Evolutionary conservation across 768 basidiomycete species (phyloP).

Genomic region (Calocybe indica): DNA sequence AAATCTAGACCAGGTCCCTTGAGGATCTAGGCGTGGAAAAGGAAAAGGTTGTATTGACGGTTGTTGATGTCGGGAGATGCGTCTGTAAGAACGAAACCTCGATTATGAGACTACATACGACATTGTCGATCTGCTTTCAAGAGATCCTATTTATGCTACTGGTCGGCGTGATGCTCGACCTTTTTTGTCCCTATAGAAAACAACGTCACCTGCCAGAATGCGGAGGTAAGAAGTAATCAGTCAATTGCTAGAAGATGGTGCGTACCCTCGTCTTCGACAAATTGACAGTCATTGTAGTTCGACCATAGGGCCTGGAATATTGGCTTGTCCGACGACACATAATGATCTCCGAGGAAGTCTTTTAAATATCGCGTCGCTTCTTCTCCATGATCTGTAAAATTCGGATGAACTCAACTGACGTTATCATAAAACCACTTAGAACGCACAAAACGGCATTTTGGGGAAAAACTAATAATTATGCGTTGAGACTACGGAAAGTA

Average conservation of each 20-base stretch:
- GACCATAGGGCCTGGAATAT: conserved; percentile 43
- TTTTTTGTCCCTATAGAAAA: conserved; percentile 37
- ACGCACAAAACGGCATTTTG: conserved; percentile 49
- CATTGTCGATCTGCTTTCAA: no score
- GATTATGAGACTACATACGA: no score
- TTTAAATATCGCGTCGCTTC: conserved; percentile 44
- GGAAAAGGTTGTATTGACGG: no score
- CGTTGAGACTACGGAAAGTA: background rate
- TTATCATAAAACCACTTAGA: background rate
- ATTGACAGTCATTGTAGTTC: conserved; percentile 48
- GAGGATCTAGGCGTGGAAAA: no score
- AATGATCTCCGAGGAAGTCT: conserved; percentile 42
- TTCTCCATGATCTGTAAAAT: conserved; percentile 37
- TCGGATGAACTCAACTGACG: background rate
- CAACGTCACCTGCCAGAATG: conserved; percentile 23
- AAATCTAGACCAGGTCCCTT: no score
- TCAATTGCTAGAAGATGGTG: background rate
- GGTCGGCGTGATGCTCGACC: conserved; percentile 29
- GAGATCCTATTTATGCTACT: conserved; percentile 4
- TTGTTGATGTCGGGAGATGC: no score
- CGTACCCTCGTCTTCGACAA: conserved; percentile 49
- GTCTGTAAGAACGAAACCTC: no score
- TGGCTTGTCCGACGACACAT: conserved; percentile 31
- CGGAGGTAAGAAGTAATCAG: background rate
- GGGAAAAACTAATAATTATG: conserved; percentile 45